phyloP scores from a whole-genome alignment of 768 basidiomycete genomes.

The Galerina marginata region DNA sequence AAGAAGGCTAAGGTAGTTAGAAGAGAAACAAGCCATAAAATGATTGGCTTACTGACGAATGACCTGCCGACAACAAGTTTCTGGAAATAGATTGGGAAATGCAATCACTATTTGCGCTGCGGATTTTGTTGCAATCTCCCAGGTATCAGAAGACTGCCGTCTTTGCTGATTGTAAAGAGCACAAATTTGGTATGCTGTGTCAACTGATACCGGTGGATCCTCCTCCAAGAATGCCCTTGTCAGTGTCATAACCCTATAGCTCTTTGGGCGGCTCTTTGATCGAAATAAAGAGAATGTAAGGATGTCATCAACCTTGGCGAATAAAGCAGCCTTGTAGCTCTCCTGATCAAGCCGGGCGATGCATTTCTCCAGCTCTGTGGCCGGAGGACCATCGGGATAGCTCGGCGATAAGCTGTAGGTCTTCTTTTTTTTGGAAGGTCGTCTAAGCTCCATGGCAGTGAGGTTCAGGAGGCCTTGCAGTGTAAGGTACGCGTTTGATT shows the following conservation, averaged over 20 bases:
- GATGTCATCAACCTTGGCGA: conserved; percentile 4
- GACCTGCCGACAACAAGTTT: no score
- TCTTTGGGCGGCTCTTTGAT: background rate
- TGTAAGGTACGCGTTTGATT: no score
- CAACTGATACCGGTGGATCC: background rate
- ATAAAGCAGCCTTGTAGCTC: background rate
- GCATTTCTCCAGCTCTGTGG: background rate
- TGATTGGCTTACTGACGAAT: no score
- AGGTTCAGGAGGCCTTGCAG: no score
- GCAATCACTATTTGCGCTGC: no score
- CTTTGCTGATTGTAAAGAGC: background rate
- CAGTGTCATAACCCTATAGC: background rate
- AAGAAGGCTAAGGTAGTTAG: background rate
- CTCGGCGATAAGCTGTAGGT: background rate
- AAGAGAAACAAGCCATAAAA: no score
- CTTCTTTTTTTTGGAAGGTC: background rate
- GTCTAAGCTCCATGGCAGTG: background rate
- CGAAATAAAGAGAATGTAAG: background rate
- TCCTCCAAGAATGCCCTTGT: conserved; percentile 1
- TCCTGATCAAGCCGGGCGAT: conserved; percentile 1
- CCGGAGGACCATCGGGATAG: conserved; percentile 5
- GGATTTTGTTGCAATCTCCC: background rate
- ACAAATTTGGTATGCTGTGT: background rate
- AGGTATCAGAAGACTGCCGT: background rate
- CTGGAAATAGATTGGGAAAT: no score